These are phyloP conservation scores for Apiospora koreana DNA, from an alignment of 2,329 filamentous ascomycete genomes.

Conservation along the genomic window DNA sequence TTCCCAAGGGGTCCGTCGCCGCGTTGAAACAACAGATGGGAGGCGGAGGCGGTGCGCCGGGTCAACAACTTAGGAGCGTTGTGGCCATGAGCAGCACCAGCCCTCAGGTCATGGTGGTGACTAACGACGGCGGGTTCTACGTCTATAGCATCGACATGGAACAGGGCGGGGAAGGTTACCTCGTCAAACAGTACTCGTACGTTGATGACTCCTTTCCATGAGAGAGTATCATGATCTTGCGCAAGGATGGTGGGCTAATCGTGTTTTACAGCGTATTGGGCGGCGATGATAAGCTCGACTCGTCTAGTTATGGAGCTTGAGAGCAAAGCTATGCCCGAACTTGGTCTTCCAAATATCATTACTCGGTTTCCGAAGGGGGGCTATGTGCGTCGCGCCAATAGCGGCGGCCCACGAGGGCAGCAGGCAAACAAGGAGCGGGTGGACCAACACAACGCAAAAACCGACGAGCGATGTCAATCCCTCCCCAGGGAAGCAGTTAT, in stretches of 20 bases:
- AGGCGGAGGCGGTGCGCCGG: conserved; percentile 21
- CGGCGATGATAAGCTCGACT: conserved; percentile 13
- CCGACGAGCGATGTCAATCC: too few relatives aligned
- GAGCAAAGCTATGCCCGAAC: background rate
- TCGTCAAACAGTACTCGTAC: conserved; percentile 93
- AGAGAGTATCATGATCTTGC: background rate
- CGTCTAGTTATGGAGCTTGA: conserved; percentile 1
- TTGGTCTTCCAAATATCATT: background rate
- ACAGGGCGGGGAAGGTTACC: conserved; percentile 85
- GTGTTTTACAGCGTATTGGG: background rate
- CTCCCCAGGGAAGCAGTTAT: too few relatives aligned
- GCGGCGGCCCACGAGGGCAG: too few relatives aligned
- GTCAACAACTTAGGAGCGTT: conserved; percentile 74
- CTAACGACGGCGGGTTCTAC: conserved; percentile 92
- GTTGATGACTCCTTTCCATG: conserved; percentile 35
- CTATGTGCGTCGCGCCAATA: background rate
- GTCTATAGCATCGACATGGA: conserved; percentile 96
- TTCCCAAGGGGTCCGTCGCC: conserved; percentile 62
- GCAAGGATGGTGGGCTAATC: background rate
- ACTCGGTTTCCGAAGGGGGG: too few relatives aligned
- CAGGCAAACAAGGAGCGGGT: too few relatives aligned
- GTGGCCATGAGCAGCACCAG: conserved; percentile 95
- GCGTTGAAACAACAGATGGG: conserved; percentile 24
- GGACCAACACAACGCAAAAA: too few relatives aligned
- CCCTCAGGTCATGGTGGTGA: conserved; percentile 97